Evolutionary conservation across 208 protist genomes (phyloP), one percentile per base, ranked within the genome.

Genomic region (Trichomonas gallinae): DNA sequence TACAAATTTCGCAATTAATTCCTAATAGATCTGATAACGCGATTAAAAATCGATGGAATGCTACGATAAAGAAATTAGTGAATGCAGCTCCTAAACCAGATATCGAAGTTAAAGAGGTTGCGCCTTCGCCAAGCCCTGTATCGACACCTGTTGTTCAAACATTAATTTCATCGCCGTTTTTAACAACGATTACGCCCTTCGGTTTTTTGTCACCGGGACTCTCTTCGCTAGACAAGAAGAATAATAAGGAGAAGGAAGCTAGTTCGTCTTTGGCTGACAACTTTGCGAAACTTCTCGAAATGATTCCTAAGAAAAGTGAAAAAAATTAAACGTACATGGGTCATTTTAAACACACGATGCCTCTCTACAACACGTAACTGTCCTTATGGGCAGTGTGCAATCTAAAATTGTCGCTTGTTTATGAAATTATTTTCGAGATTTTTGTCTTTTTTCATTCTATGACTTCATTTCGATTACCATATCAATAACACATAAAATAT

Each of bases 41-140:
- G 31, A 97, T 97, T 21, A 97, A 97, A 91, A 97, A 97, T 96
- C 96, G 97, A 31, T 97, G 97, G 97, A 97, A 97, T 82, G 97
- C 97, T 26, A 97, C 97, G 4, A 51, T 97, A 48, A 85, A 85
- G 34, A 85, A 85, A 40, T 8, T 72, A 3, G 21, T 72, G 58
- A 72, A 72, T 72, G 11, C 58, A n/a, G 26, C 58, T 72, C 58
- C 58, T 8, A 72, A 72, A 21, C 58, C 58, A n/a, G 58, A 72
- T n/a, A 72, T 72, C 26, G 58, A 72, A 21, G 26, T 21, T 72
- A 72, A 72, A n/a, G 58, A 72, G 6, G 26, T 21, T n/a, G 58
- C 26, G 6, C 58, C 58, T 6, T 72, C 21, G 26, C 11, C 58
- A 72, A 72, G 58, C 26, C 58, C 58, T 72, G 58, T 21, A n/a